These are phyloP conservation scores for Fusarium phyllophilum DNA, from an alignment of 2,329 filamentous ascomycete genomes.

Conservation along the genomic window DNA sequence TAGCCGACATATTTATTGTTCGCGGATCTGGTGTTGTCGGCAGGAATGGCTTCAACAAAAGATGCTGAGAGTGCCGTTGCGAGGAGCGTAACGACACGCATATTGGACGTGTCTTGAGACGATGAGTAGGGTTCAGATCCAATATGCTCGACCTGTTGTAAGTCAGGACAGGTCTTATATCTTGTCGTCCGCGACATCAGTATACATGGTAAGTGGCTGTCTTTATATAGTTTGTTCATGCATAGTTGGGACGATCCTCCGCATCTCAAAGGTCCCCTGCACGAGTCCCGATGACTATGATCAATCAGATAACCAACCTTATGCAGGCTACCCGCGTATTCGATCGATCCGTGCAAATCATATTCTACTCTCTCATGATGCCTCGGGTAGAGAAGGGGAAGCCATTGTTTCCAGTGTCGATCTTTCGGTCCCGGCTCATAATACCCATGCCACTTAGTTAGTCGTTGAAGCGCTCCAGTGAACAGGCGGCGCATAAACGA, in stretches of 20 bases:
- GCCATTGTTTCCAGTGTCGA: slow-evolving; percentile 13
- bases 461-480: slow-evolving; percentile 33
- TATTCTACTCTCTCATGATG: neutral
- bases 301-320: neutral
- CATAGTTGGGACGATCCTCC: neutral
- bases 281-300: neutral
- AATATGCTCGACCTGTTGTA: no score
- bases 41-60: slow-evolving; percentile 11
- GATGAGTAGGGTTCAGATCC: neutral
- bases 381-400: neutral
- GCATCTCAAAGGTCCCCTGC: neutral
- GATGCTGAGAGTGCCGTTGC: neutral
- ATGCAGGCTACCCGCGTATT: neutral
- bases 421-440: slow-evolving; percentile 1
- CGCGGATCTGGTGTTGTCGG: neutral
- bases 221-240: neutral
- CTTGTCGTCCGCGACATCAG: neutral
- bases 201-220: no score
- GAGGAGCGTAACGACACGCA: slow-evolving; percentile 14
- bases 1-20: slow-evolving; percentile 43
- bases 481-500: slow-evolving; percentile 24
- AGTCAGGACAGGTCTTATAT: neutral
- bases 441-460: slow-evolving; percentile 18
- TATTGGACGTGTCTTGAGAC: neutral
- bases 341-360: slow-evolving; percentile 12